These are phyloP conservation scores for Scheffersomyces ergatensis DNA, from an alignment of 805 yeast species.

Conservation along the genomic window DNA sequence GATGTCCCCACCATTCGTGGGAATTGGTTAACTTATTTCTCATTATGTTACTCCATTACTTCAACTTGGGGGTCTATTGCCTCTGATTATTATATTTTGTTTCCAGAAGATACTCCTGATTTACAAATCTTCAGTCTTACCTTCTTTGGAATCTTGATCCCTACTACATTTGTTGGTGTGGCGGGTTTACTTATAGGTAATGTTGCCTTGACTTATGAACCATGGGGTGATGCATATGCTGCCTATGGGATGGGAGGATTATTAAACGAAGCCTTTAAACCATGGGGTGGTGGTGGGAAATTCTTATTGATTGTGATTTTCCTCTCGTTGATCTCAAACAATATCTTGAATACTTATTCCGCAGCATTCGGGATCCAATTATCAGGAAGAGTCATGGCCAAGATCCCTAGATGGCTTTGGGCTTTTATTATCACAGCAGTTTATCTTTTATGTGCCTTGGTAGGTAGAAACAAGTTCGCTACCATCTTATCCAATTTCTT, in stretches of 20 bases:
- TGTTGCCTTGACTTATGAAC: conserved; percentile 54
- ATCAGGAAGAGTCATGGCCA: conserved; percentile 50
- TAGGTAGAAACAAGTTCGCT: conserved; percentile 71
- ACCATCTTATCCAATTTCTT: conserved; percentile 74
- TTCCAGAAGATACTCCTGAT: conserved; percentile 70
- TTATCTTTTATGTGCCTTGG: conserved; percentile 69
- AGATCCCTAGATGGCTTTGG: conserved; percentile 78
- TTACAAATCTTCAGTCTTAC: conserved; percentile 56
- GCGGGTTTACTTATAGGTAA: conserved; percentile 71
- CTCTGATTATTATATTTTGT: conserved; percentile 76
- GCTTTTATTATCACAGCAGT: conserved; percentile 60
- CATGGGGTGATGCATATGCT: conserved; percentile 59
- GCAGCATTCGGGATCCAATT: conserved; percentile 79
- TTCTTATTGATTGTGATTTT: conserved; percentile 68
- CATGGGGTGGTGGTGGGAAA: conserved; percentile 81
- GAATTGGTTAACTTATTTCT: conserved; percentile 69
- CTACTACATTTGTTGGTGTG: conserved; percentile 74
- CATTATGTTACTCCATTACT: conserved; percentile 73
- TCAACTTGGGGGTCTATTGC: conserved; percentile 90
- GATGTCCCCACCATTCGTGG: conserved; percentile 51
- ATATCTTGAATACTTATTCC: conserved; percentile 76
- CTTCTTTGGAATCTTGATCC: conserved; percentile 62
- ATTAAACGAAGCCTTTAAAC: conserved; percentile 56
- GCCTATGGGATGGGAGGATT: conserved; percentile 74
- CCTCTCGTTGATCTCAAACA: conserved; percentile 76